Base-by-base conservation (phyloP, 176 grass and related monocot species). In the Carex cristatella region DNA sequence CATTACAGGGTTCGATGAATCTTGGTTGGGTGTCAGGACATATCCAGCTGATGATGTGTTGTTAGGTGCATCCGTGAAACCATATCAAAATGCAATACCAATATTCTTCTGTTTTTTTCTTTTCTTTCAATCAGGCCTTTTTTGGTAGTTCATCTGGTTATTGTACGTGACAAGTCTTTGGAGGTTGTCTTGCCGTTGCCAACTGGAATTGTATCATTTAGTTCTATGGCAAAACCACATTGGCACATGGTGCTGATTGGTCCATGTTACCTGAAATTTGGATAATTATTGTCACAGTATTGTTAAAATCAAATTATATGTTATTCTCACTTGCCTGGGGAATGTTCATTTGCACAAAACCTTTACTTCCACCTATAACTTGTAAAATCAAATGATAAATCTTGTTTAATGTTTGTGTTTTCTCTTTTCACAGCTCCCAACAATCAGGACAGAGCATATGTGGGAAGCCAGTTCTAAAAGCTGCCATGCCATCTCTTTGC, bases 401-500 rank as follows among this genome's bases (percentile, higher is more conserved):
- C 65, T 69, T 60, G 54, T 69, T 10, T 56, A 35, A 56, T 84
- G 70, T 9, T 83, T 79, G 0, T 76, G 9, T 76, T 54, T 76
- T 76, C 46, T 55, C 48, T 46, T 84, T 61, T 84, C 80, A 61
- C 90, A 97, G 94, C 65, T 70, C 77, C 48, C 63, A 65, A 75
- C 85, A 90, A 84, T 79, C 69, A 79, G 92, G 92, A 56, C 92
- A 90, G 87, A 86, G 88, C 82, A 82, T 86, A 68, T 97, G 94
- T 81, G 86, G 88, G 57, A 90, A 82, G 44, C 94, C 94, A 53
- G 86, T 97, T 28, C 75, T 94, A 66, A 94, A 85, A 87, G 90
- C 92, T 86, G 86, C 90, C 33, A 83, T 87, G 67, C 91, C 94
- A 18, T 90, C 92, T 15, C 85, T 94, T 40, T 97, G 94, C 85